Conservation (phyloP, 352 stramenopile genomes). For the Pythium sp. region DNA sequence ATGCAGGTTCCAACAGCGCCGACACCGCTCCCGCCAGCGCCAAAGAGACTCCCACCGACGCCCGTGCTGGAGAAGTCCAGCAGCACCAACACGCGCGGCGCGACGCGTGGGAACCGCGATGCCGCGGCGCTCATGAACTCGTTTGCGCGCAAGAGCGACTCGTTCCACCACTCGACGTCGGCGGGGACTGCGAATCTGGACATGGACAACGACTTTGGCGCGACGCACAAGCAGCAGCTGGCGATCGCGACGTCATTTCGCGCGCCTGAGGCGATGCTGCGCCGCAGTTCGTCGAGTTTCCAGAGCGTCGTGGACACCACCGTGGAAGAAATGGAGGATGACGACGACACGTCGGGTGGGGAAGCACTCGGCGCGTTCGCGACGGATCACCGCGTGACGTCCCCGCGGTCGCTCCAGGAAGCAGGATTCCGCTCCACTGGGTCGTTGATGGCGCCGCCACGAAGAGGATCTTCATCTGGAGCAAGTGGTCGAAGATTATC, state of each 20-base stretch:
- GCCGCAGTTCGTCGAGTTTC: conserved; percentile 22
- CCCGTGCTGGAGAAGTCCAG: conserved; percentile 26
- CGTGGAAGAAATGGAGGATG: conserved; percentile 32
- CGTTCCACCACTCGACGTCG: conserved; percentile 37
- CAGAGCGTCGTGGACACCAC: conserved; percentile 27
- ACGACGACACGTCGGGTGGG: conserved; percentile 9
- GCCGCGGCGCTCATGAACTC: conserved; percentile 27
- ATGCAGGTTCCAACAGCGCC: too few relatives aligned
- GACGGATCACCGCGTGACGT: conserved; percentile 34
- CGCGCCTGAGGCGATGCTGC: conserved; percentile 20
- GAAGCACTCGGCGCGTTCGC: conserved; percentile 6
- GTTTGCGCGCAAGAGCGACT: conserved; percentile 48
- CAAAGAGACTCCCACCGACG: conserved; percentile 3
- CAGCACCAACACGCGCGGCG: conserved; percentile 43
- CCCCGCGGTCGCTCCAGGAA: conserved; percentile 65
- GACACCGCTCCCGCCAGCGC: conserved; percentile 1
- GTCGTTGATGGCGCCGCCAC: conserved; percentile 30
- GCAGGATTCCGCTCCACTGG: conserved; percentile 41
- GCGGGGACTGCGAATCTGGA: conserved; percentile 19
- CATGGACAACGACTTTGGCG: conserved; percentile 32
- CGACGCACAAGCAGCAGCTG: conserved; percentile 38
- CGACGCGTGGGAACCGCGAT: conserved; percentile 25
- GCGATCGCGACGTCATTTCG: conserved; percentile 38
- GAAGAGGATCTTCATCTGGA: background rate
- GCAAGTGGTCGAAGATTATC: conserved; percentile 7